Percentiles rank a stretch among this genome's conserved stretches.
Conservation (phyloP, 805 yeast species). For the Monosporozyma yasuniensis region DNA sequence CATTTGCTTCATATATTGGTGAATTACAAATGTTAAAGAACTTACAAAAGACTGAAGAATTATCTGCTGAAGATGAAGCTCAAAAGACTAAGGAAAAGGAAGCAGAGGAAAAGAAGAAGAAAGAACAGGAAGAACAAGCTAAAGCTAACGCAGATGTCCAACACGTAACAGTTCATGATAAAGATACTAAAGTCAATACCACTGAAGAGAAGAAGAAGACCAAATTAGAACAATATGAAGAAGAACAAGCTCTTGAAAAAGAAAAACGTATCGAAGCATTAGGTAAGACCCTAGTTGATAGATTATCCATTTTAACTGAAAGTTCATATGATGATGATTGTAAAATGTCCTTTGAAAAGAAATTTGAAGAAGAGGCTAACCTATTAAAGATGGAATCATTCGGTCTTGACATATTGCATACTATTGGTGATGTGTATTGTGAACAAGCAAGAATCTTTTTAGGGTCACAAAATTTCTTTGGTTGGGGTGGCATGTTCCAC, state of each 20-base stretch:
- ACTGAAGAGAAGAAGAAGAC: conserved; percentile 32
- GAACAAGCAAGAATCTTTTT: conserved; percentile 57
- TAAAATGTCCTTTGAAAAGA: conserved; percentile 49
- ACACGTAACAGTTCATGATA: background rate
- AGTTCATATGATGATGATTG: conserved; percentile 58
- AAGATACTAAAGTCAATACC: background rate
- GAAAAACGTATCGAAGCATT: conserved; percentile 57
- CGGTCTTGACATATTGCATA: conserved; percentile 73
- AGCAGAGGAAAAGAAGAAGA: conserved; percentile 21
- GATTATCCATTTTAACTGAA: conserved; percentile 48
- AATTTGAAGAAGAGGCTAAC: conserved; percentile 76
- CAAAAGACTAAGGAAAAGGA: conserved; percentile 31
- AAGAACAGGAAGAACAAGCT: conserved; percentile 3
- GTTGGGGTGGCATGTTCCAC: conserved; percentile 65
- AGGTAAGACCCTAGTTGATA: conserved; percentile 46
- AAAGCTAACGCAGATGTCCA: background rate
- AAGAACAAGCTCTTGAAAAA: conserved; percentile 61
- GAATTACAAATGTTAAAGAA: conserved; percentile 74
- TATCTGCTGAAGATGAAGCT: conserved; percentile 39
- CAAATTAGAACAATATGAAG: conserved; percentile 55
- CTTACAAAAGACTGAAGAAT: conserved; percentile 51
- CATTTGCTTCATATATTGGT: conserved; percentile 80
- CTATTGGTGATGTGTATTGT: conserved; percentile 60
- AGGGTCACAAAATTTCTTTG: conserved; percentile 54
- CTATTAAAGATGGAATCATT: conserved; percentile 72